A percentile compares a stretch with the other conserved stretches of the same genome.
phyloP scores from a whole-genome alignment of 108 stramenopile species.

The Mayamaea pseudoterrestris region DNA sequence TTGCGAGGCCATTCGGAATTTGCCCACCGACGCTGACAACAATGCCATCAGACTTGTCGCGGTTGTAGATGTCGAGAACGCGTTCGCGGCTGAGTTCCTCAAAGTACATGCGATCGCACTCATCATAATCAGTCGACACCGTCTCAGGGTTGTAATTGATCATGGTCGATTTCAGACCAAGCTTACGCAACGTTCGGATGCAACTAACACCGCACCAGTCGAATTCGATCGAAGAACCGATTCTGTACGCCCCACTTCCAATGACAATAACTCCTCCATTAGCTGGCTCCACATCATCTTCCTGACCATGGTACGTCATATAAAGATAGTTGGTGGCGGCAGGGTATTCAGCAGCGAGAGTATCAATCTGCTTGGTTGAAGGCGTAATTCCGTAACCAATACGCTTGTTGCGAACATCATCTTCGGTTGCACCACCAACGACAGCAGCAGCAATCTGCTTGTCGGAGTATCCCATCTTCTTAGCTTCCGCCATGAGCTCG shows the following conservation, averaged over 20 bases:
- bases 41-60: conserved; percentile 76
- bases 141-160: conserved; percentile 99
- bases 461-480: conserved; percentile 93
- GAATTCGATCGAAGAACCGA: conserved; percentile 97
- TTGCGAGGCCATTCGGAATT: conserved; percentile 95
- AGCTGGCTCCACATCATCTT: conserved; percentile 66
- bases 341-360: conserved; percentile 97
- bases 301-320: conserved; percentile 91
- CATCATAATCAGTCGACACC: conserved; percentile 99
- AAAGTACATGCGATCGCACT: conserved; percentile 98
- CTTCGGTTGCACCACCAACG: conserved; percentile 46
- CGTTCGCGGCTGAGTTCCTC: conserved; percentile 93
- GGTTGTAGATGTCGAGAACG: conserved; percentile 91
- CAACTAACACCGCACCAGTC: conserved; percentile 98
- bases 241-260: conserved; percentile 96
- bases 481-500: conserved; percentile 61
- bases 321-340: conserved; percentile 97
- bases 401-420: conserved; percentile 58
- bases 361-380: conserved; percentile 97
- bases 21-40: conserved; percentile 92
- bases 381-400: conserved; percentile 62
- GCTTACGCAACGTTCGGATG: conserved; percentile 83
- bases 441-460: conserved; percentile 66
- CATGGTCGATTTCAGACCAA: conserved; percentile 84
- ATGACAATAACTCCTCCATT: conserved; percentile 88